phyloP scores from a whole-genome alignment of 2,329 filamentous ascomycete species.

The Colletotrichum noveboracense region DNA sequence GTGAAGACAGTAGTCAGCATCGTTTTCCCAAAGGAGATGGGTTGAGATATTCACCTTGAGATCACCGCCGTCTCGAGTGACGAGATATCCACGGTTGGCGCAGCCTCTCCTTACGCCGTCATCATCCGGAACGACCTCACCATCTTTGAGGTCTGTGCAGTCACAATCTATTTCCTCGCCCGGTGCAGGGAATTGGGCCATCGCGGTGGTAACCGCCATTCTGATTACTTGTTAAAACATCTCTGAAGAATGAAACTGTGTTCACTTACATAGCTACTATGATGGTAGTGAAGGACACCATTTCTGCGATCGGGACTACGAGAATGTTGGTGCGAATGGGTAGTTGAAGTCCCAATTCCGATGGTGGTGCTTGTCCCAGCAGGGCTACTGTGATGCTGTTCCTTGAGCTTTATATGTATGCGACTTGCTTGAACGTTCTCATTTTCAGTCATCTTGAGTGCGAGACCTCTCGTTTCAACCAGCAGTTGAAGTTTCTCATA shows the following conservation, averaged over 20 bases:
- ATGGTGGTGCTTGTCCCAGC: too few relatives aligned
- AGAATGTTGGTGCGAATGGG: neutral
- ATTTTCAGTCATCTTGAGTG: too few relatives aligned
- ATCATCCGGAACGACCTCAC: neutral
- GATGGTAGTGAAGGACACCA: neutral
- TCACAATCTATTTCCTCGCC: neutral
- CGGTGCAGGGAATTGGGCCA: neutral
- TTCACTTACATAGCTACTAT: neutral
- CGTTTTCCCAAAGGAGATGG: neutral
- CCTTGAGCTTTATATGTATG: too few relatives aligned
- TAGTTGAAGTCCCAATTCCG: too few relatives aligned
- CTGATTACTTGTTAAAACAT: neutral
- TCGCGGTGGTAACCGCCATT: neutral
- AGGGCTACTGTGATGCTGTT: too few relatives aligned
- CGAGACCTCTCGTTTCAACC: too few relatives aligned
- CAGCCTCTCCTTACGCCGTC: neutral
- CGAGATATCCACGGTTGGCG: neutral
- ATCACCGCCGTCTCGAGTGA: neutral
- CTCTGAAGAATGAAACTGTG: rapidly evolving
- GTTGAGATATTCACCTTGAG: neutral
- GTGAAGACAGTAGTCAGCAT: neutral
- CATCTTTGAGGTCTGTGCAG: neutral
- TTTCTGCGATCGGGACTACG: neutral
- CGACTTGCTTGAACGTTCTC: too few relatives aligned
- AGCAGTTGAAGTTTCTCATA: too few relatives aligned